These are phyloP conservation scores for Aspergillus ibericus DNA, from an alignment of 2,329 filamentous ascomycete species.

Conservation along the genomic window DNA sequence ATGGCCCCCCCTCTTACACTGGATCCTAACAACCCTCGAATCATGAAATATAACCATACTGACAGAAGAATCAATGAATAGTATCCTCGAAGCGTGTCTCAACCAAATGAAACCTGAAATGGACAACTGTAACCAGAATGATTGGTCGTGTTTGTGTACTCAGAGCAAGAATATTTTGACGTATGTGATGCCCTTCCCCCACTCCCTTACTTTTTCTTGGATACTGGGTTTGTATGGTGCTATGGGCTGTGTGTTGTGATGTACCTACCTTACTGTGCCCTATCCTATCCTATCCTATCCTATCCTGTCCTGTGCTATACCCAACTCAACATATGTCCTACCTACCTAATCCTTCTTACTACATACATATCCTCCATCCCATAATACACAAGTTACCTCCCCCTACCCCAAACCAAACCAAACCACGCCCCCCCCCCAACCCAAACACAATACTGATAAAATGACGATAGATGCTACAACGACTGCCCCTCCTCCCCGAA, in stretches of 20 bases:
- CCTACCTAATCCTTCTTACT: no score
- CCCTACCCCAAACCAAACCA: not conserved
- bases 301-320: no score
- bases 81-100: slow-evolving; percentile 15
- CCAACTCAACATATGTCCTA: no score
- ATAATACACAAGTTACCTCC: no score
- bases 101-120: slow-evolving; percentile 7
- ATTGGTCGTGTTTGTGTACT: slow-evolving; percentile 16
- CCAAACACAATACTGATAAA: no score
- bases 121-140: slow-evolving; percentile 11
- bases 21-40: not conserved
- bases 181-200: slow-evolving; percentile 3
- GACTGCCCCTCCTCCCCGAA: slow-evolving; percentile 58
- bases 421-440: no score
- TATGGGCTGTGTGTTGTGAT: no score
- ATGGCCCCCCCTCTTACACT: not conserved
- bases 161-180: slow-evolving; percentile 17
- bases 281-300: no score
- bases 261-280: no score
- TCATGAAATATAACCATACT: not conserved
- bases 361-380: no score
- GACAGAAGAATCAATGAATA: not conserved
- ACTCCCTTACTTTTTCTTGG: no score
- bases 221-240: no score
- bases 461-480: slow-evolving; percentile 56